Percentiles rank a stretch among this genome's conserved stretches.
Evolutionary conservation across 2,329 filamentous ascomycete genomes (phyloP).

Genomic region (Ceratocystis smalleyi): DNA sequence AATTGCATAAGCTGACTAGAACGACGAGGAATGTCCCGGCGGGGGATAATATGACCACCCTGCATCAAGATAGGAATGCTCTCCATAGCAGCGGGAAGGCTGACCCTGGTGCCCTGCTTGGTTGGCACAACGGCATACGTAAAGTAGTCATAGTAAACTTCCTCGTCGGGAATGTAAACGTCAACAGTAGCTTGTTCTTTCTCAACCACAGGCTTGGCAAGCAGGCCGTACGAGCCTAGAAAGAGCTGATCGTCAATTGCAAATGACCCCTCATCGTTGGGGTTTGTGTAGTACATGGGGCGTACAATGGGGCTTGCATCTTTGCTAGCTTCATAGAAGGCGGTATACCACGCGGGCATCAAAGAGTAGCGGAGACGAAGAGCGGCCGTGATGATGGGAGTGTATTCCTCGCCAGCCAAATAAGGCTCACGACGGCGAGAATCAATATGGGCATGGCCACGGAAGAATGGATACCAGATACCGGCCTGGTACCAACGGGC

Average conservation of each 20-base stretch:
- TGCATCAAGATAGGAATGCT: slow-evolving; percentile 83
- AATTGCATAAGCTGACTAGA: slow-evolving; percentile 81
- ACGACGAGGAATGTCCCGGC: slow-evolving; percentile 73
- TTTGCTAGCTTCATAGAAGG: slow-evolving; percentile 76
- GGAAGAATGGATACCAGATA: slow-evolving; percentile 96
- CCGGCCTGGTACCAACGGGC: slow-evolving; percentile 94
- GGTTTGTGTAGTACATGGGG: slow-evolving; percentile 87
- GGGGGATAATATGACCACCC: slow-evolving; percentile 79
- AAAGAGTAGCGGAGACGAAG: slow-evolving; percentile 78
- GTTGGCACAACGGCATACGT: slow-evolving; percentile 60
- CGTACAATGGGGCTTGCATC: slow-evolving; percentile 76
- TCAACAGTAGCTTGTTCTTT: slow-evolving; percentile 58
- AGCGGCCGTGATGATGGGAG: slow-evolving; percentile 70
- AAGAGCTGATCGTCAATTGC: slow-evolving; percentile 87
- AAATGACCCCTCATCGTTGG: slow-evolving; percentile 73
- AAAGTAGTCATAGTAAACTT: slow-evolving; percentile 92
- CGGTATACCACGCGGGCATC: slow-evolving; percentile 89
- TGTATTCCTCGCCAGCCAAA: slow-evolving; percentile 69
- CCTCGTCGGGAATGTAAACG: slow-evolving; percentile 76
- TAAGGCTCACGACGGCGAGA: slow-evolving; percentile 90
- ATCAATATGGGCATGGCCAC: slow-evolving; percentile 92
- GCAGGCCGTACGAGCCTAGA: slow-evolving; percentile 68
- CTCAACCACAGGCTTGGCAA: slow-evolving; percentile 80
- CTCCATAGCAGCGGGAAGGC: slow-evolving; percentile 62
- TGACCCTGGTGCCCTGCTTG: slow-evolving; percentile 53